phyloP scores from a whole-genome alignment of 1,284 basidiomycete genomes.

The Chondrostereum purpureum region DNA sequence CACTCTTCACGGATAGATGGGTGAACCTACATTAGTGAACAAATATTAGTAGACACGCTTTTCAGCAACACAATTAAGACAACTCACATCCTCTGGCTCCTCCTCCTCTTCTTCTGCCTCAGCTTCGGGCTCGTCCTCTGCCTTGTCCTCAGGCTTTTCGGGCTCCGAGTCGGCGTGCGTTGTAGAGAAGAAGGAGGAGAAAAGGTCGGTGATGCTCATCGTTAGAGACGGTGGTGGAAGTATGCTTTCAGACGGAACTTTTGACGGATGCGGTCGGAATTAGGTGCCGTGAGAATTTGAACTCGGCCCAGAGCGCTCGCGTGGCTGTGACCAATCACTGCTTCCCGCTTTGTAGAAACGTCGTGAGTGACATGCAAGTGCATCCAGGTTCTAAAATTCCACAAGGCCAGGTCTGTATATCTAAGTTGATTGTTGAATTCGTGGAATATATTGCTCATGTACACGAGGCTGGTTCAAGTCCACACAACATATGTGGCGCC shows the following conservation, averaged over 20 bases:
- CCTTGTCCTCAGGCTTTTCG: slow-evolving; percentile 32
- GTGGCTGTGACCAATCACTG: too few relatives aligned
- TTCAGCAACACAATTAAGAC: neutral
- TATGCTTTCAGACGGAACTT: neutral
- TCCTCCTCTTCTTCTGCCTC: slow-evolving; percentile 35
- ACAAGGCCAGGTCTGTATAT: too few relatives aligned
- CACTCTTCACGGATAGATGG: slow-evolving; percentile 74
- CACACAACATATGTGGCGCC: too few relatives aligned
- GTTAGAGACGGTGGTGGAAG: neutral
- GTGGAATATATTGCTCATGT: too few relatives aligned
- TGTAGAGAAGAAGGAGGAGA: slow-evolving; percentile 56
- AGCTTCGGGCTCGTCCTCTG: slow-evolving; percentile 26
- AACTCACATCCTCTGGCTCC: slow-evolving; percentile 76
- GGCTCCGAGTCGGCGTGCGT: slow-evolving; percentile 50
- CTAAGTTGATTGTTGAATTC: too few relatives aligned
- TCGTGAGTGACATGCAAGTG: too few relatives aligned
- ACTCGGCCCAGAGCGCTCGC: too few relatives aligned
- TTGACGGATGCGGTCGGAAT: slow-evolving; percentile 22
- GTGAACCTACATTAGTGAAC: slow-evolving; percentile 38
- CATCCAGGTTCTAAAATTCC: too few relatives aligned
- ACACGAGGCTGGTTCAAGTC: too few relatives aligned
- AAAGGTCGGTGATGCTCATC: slow-evolving; percentile 45
- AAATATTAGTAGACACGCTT: slow-evolving; percentile 1
- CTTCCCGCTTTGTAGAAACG: too few relatives aligned
- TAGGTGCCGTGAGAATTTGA: neutral